Conservation (phyloP, 176 grass and related monocot genomes). For the Triticum timopheevii region DNA sequence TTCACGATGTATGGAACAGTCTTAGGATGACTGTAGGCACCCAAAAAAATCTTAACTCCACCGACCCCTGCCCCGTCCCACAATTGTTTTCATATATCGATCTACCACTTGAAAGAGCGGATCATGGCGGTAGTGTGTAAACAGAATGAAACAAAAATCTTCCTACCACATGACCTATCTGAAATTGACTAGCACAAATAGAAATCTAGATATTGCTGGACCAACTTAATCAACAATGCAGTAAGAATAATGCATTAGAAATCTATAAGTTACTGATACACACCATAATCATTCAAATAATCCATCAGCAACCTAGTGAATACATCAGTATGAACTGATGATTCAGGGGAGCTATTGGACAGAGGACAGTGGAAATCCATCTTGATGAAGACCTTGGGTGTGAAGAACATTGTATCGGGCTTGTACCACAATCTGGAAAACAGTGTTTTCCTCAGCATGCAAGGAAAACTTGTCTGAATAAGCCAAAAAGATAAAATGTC, state of each 20-base stretch:
- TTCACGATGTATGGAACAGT: not conserved
- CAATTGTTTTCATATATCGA: not conserved
- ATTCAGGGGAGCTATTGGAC: conserved; percentile 70
- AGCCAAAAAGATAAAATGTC: conserved; percentile 7
- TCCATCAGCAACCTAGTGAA: conserved; percentile 92
- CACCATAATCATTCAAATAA: conserved; percentile 98
- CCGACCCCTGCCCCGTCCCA: not conserved
- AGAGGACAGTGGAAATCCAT: conserved; percentile 93
- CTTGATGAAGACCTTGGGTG: conserved; percentile 74
- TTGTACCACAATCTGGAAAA: conserved; percentile 97
- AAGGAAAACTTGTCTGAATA: conserved; percentile 64
- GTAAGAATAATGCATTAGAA: not conserved
- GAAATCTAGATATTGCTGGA: conserved; percentile 14
- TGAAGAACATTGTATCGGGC: conserved; percentile 79
- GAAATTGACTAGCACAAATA: conserved; percentile 8
- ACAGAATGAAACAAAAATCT: not conserved
- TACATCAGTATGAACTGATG: conserved; percentile 72
- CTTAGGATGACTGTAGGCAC: conserved; percentile 5
- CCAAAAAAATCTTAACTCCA: not conserved
- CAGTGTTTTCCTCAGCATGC: conserved; percentile 70
- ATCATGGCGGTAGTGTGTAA: not conserved
- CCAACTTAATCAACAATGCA: not conserved
- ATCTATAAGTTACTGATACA: conserved; percentile 1
- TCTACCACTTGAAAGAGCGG: not conserved
- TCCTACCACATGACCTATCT: not conserved